Percentiles rank a stretch among this genome's conserved stretches.
phyloP scores from a whole-genome alignment of 2,329 filamentous ascomycete species.

The Ophiosphaerella korrae region DNA sequence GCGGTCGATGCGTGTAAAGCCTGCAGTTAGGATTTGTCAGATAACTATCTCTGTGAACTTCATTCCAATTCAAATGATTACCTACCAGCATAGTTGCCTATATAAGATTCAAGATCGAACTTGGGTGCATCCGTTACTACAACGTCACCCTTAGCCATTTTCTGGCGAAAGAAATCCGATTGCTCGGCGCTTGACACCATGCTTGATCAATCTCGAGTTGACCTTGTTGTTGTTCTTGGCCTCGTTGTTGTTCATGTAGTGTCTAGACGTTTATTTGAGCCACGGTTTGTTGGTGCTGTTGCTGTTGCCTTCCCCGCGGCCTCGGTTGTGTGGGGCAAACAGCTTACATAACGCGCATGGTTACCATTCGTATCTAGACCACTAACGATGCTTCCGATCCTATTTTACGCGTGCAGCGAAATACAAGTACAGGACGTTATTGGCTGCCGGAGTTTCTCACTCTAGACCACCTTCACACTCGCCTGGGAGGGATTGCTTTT shows the following conservation, averaged over 20 bases:
- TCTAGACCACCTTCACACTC: no score
- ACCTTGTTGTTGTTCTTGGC: slow-evolving; percentile 12
- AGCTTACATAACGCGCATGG: neutral
- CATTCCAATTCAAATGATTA: slow-evolving; percentile 46
- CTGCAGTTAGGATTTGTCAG: slow-evolving; percentile 52
- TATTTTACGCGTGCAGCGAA: no score
- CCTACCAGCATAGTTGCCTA: slow-evolving; percentile 79
- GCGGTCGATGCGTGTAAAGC: slow-evolving; percentile 79
- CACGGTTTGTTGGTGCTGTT: slow-evolving; percentile 12
- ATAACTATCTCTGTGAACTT: neutral
- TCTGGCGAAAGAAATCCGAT: slow-evolving; percentile 43
- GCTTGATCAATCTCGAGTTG: slow-evolving; percentile 5
- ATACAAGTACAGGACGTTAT: no score
- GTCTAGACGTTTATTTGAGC: slow-evolving; percentile 10
- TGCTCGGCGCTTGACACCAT: slow-evolving; percentile 45
- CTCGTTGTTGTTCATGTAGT: slow-evolving; percentile 6
- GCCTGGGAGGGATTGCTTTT: neutral
- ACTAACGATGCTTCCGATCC: no score
- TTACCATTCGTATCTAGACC: no score
- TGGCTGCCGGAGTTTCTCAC: no score
- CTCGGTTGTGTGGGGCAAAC: neutral
- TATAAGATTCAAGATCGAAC: slow-evolving; percentile 89
- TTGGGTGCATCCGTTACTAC: slow-evolving; percentile 72
- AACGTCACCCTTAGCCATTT: slow-evolving; percentile 28
- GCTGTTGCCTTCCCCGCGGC: slow-evolving; percentile 25